A percentile compares a stretch with the other conserved stretches of the same genome.
These are phyloP conservation scores for Actinomortierella wolfii DNA, from an alignment of 371 early-diverging fungal genomes.

Conservation along the genomic window DNA sequence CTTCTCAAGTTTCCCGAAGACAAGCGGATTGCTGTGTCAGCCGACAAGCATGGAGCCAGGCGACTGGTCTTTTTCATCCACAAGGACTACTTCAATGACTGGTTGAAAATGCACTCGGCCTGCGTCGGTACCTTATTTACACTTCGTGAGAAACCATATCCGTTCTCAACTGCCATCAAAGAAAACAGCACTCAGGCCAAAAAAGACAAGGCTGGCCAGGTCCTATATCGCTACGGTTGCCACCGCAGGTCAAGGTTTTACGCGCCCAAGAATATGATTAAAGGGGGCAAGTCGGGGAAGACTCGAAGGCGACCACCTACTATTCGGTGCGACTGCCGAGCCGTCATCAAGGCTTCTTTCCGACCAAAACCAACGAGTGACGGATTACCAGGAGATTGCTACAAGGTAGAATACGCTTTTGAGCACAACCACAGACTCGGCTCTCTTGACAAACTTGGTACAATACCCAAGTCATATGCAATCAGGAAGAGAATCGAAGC, in stretches of 20 bases:
- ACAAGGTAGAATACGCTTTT: not conserved
- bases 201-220: not conserved
- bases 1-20: too few species aligned
- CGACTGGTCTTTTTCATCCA: too few species aligned
- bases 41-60: too few species aligned
- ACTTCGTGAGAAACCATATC: not conserved
- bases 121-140: not conserved
- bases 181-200: not conserved
- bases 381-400: not conserved
- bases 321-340: not conserved
- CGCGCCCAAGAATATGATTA: not conserved
- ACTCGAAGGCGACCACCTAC: not conserved
- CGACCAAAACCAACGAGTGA: not conserved
- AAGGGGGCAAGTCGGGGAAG: not conserved
- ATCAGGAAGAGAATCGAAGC: not conserved
- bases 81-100: not conserved
- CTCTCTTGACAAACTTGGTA: not conserved
- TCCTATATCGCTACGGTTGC: not conserved
- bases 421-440: conserved; percentile 9
- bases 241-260: not conserved
- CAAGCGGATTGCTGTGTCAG: too few species aligned
- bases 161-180: not conserved
- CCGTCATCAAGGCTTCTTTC: not conserved
- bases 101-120: not conserved
- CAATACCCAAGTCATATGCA: not conserved